Evolutionary conservation across 371 early-diverging fungal species (phyloP), one percentile per base, ranked within the genome.

Genomic region (Circinella umbellata): DNA sequence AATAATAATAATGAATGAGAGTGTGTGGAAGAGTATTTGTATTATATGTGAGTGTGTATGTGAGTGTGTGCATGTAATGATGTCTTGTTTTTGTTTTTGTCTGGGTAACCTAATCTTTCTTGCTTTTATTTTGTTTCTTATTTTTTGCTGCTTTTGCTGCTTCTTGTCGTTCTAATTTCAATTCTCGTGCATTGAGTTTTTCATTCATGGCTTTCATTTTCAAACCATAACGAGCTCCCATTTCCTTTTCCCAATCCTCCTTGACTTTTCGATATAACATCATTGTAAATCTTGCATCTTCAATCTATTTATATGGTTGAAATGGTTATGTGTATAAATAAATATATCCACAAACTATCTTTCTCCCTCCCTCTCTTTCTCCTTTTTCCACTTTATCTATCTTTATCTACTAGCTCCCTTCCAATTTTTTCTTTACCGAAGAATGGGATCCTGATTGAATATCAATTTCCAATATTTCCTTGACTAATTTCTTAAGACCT

Each of bases 281-380:
- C 90, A 99, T 96, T 6, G 97, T 88, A 38, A 93, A 93, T 69
- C 90, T 85, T 3, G 98, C 98, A 80, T 98, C 99, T 67, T 94
- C 93, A 3, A 94, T 85, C 84, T 82, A 51, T 51, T 67, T 49
- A n/a, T 6, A 60, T 42, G 17, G 35, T 17, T 60, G 57, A 13
- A 27, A 27, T 27, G 27, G 27, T 27, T 27, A 27, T 27, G 27
- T 27, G 27, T 27, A 27, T 27, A 27, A 27, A 27, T 27, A 27
- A 27, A 27, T 27, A 27, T 27, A 27, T 27, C 27, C 27, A 27
- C 27, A 27, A 2, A 27, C 27, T 27, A 27, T 27, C 27, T 27
- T 27, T 27, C 27, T 27, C 27, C 27, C 2, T 27, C 27, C 27
- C 27, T 27, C 27, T 27, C 27, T 27, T 2, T 27, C 27, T 27